phyloP scores from a whole-genome alignment of 768 basidiomycete genomes.

The Tylopilus subfusipes region DNA sequence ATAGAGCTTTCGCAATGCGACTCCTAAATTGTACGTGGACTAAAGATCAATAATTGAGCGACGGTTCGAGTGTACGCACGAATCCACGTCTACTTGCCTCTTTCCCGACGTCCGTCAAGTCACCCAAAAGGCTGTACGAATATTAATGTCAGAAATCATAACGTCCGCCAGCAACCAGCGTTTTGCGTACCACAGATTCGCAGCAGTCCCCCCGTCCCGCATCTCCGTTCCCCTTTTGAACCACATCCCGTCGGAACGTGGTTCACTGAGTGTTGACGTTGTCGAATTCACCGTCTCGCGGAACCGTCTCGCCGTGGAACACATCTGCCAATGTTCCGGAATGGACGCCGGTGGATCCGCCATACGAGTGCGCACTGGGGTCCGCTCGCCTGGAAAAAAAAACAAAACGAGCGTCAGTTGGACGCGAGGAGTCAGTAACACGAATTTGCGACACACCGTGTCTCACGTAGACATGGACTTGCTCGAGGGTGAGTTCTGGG shows the following conservation, averaged over 20 bases:
- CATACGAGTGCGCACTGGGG: slow-evolving; percentile 70
- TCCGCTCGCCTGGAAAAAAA: slow-evolving; percentile 57
- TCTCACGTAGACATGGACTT: slow-evolving; percentile 72
- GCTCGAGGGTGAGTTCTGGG: slow-evolving; percentile 51
- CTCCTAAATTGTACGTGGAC: slow-evolving; percentile 66
- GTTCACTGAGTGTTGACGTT: slow-evolving; percentile 8
- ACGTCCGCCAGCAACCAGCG: neutral
- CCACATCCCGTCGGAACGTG: slow-evolving; percentile 30
- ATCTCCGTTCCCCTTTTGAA: slow-evolving; percentile 53
- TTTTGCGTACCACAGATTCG: slow-evolving; percentile 61
- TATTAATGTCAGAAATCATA: neutral
- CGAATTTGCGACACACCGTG: slow-evolving; percentile 51
- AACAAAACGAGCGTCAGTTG: neutral
- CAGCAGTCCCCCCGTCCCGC: slow-evolving; percentile 47
- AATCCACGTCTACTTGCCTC: slow-evolving; percentile 39
- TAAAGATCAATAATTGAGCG: slow-evolving; percentile 22
- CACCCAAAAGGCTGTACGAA: slow-evolving; percentile 55
- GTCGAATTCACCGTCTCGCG: slow-evolving; percentile 39
- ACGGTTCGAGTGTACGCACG: neutral
- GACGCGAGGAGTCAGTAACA: neutral
- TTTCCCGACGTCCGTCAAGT: slow-evolving; percentile 50
- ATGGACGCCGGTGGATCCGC: slow-evolving; percentile 58
- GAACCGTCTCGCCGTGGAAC: slow-evolving; percentile 52
- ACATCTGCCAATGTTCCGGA: slow-evolving; percentile 67
- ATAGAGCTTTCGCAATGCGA: slow-evolving; percentile 58